These are phyloP conservation scores for Davidsoniella eucalypti DNA, from an alignment of 2,329 filamentous ascomycete species.

Conservation along the genomic window DNA sequence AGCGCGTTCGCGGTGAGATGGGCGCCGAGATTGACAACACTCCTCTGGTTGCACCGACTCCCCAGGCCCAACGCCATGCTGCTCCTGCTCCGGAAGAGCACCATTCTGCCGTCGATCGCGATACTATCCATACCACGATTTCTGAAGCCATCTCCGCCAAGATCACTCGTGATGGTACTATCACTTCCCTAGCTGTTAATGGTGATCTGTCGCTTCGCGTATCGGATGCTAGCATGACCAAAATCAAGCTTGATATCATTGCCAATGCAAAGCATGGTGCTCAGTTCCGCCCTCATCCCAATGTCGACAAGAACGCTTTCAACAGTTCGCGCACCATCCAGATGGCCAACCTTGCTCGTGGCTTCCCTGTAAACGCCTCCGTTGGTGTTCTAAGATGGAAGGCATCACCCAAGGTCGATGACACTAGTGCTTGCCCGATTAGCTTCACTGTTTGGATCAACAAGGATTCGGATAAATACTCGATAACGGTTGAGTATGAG, in stretches of 20 bases:
- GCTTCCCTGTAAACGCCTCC: conserved; percentile 87
- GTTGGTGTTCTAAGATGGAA: conserved; percentile 92
- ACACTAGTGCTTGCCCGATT: conserved; percentile 69
- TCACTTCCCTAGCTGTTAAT: conserved; percentile 77
- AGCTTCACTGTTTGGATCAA: conserved; percentile 98
- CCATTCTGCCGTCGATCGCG: conserved; percentile 55
- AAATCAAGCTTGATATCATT: conserved; percentile 70
- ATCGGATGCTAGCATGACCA: conserved; percentile 72
- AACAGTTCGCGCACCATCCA: conserved; percentile 71
- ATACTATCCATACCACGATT: conserved; percentile 76
- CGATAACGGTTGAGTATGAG: conserved; percentile 91
- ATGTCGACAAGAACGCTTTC: conserved; percentile 83
- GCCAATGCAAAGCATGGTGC: conserved; percentile 66
- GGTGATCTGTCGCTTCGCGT: conserved; percentile 87
- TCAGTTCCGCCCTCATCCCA: conserved; percentile 90
- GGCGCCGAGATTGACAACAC: conserved; percentile 68
- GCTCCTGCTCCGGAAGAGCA: conserved; percentile 37
- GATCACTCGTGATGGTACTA: conserved; percentile 69
- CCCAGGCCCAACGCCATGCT: conserved; percentile 25
- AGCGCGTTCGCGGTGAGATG: conserved; percentile 81
- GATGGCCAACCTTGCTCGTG: conserved; percentile 71
- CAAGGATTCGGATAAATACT: conserved; percentile 68
- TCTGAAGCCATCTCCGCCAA: conserved; percentile 83
- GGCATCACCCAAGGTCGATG: conserved; percentile 64
- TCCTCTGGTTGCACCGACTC: conserved; percentile 49